Base-by-base conservation (phyloP, 1,139 yeast genomes). In the Neolecta irregularis region DNA sequence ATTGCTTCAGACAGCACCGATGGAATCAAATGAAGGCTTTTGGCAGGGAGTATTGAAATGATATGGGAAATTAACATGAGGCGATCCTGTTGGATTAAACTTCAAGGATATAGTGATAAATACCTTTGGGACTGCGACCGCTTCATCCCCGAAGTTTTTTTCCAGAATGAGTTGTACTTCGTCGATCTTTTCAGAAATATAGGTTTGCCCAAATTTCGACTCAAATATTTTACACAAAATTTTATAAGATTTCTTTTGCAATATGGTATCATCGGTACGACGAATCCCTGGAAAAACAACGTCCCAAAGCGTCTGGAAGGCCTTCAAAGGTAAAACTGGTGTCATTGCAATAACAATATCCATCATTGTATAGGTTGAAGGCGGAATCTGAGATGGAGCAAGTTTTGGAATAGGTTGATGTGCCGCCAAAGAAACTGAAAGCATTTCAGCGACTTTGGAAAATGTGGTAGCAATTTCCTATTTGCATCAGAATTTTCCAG, bases 331-430 rank as follows among this genome's bases (percentile, higher is more conserved):
- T 32, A 88, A 72, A 50, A 77, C 79, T 46, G 78, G 76, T 19
- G 88, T 67, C 79, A 88, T 77, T 25, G 80, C 74, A 36, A 83
- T 92, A 40, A 83, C 67, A 41, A 88, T 65, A 53, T 91, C 98
- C 75, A 88, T 68, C 79, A 88, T 74, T 8, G 95, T 81, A 20
- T 77, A 69, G 46, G 83, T 69, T 47, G 79, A 69, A 69, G 2
- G 74, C 65, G 26, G 61, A 57, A 12, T 56, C 59, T 38, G 52
- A 57, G 35, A 48, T 55, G 43, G 57, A 54, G 36, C 43, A 56
- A 48, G 19, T 45, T 46, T 17, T 53, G 53, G 37, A 48, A 48
- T 25, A 46, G 6, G 56, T 46, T 23, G 51, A 38, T 41, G 83
- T 39, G 72, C 72, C 38, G 76, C 81, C 57, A 88, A 62, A 2